A percentile compares a stretch with the other conserved stretches of the same genome.
Conservation (phyloP, 2,329 filamentous ascomycete genomes). For the Diaporthe eres region DNA sequence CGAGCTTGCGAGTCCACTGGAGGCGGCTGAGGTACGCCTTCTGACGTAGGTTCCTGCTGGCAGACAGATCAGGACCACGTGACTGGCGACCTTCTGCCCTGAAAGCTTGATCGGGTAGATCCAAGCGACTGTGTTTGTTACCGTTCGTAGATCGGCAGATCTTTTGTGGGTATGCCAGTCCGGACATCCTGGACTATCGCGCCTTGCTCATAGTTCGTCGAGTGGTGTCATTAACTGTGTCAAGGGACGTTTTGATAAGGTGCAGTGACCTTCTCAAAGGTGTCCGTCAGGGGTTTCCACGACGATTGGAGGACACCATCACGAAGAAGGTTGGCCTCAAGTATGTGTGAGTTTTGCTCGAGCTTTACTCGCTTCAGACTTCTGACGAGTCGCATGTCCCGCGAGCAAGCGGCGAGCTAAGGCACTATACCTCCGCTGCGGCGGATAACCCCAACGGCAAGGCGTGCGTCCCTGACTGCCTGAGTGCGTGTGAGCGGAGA, state of each 20-base stretch:
- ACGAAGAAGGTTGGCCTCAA: constrained; percentile 30
- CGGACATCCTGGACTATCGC: neutral
- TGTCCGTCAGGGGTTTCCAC: neutral
- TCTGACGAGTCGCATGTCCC: constrained; percentile 30
- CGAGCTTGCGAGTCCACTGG: neutral
- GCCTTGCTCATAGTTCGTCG: constrained; percentile 1
- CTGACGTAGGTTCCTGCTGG: neutral
- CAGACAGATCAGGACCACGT: neutral
- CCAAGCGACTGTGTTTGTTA: neutral
- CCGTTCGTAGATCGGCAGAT: constrained; percentile 19
- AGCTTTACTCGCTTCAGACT: constrained; percentile 29
- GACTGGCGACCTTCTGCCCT: neutral
- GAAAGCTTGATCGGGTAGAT: neutral
- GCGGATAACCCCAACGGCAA: constrained; percentile 8
- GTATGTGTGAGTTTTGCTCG: constrained; percentile 21
- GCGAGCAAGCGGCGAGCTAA: neutral
- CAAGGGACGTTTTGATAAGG: constrained; percentile 15
- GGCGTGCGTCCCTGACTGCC: neutral
- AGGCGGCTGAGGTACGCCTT: neutral
- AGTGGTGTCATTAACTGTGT: constrained; percentile 12
- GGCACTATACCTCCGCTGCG: constrained; percentile 1
- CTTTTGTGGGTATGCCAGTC: constrained; percentile 4
- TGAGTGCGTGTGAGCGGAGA: neutral
- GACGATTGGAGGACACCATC: constrained; percentile 7
- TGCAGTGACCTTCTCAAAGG: constrained; percentile 9